Percentiles rank a stretch among this genome's conserved stretches.
Evolutionary conservation across 352 stramenopile genomes (phyloP).

Genomic region (Globisporangium sylvaticum): DNA sequence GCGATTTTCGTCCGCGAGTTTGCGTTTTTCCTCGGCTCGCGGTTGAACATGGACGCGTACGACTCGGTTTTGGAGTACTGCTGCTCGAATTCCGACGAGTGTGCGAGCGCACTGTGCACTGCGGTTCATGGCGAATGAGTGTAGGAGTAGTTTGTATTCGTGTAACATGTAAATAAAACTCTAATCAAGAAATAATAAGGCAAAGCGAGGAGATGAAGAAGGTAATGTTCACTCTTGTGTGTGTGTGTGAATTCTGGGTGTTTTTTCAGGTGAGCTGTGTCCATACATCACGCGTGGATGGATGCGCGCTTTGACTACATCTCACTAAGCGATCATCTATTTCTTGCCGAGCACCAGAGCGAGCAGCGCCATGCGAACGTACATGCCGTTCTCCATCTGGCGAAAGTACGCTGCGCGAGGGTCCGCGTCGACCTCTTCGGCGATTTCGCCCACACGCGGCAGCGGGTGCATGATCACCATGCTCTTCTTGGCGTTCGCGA

Average conservation of each 20-base stretch:
- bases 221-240: background rate
- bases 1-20: constrained; percentile 57
- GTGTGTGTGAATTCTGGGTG: background rate
- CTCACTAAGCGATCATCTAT: constrained; percentile 24
- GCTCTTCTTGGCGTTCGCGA: constrained; percentile 82
- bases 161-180: background rate
- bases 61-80: constrained; percentile 60
- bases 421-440: constrained; percentile 94
- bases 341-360: constrained; percentile 88
- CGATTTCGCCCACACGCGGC: constrained; percentile 96
- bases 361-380: constrained; percentile 97
- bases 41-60: constrained; percentile 67
- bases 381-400: constrained; percentile 99
- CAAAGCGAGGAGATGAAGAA: background rate
- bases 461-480: constrained; percentile 99
- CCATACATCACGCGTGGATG: background rate
- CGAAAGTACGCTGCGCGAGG: constrained; percentile 96
- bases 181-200: background rate
- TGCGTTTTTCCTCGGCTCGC: constrained; percentile 57
- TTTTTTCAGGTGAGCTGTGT: background rate
- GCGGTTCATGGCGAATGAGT: constrained; percentile 12
- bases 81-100: constrained; percentile 40
- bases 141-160: background rate
- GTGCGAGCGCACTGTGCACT: constrained; percentile 34
- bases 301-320: background rate